Conservation (phyloP, 202 grass and related monocot genomes). For the Panicum hallii region DNA sequence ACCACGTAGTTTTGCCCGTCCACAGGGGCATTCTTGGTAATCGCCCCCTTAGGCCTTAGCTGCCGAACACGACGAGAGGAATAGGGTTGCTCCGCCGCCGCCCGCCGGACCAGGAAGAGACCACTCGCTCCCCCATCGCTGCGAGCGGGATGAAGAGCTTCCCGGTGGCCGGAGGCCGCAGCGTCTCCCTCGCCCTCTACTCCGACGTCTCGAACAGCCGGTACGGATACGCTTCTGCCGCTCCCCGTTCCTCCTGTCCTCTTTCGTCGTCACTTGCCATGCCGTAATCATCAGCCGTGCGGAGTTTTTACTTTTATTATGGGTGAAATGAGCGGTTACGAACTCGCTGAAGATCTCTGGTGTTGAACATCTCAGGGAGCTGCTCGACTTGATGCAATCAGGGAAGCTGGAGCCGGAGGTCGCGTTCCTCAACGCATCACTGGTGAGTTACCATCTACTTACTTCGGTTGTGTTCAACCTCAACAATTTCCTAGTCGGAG, state of each 20-base stretch:
- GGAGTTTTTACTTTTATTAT: background rate
- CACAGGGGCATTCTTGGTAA: background rate
- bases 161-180: constrained; percentile 44
- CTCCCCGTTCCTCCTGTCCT: background rate
- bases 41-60: too few species aligned
- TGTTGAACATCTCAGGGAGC: constrained; percentile 54
- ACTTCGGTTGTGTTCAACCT: too few species aligned
- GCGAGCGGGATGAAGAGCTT: constrained; percentile 59
- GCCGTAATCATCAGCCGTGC: too few species aligned
- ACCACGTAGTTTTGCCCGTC: background rate
- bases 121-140: background rate
- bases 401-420: constrained; percentile 87
- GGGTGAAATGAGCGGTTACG: background rate
- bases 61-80: background rate
- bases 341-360: background rate
- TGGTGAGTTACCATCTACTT: constrained; percentile 49
- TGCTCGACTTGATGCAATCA: constrained; percentile 81
- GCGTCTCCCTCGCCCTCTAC: constrained; percentile 69
- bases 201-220: constrained; percentile 77
- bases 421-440: constrained; percentile 77
- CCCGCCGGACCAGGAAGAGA: constrained; percentile 15
- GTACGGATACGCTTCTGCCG: constrained; percentile 27
- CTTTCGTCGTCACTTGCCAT: background rate
- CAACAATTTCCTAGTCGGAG: background rate
- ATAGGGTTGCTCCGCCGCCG: constrained; percentile 34